These are phyloP conservation scores for Halophytophthora polymorphica DNA, from an alignment of 352 stramenopile genomes.

Conservation along the genomic window DNA sequence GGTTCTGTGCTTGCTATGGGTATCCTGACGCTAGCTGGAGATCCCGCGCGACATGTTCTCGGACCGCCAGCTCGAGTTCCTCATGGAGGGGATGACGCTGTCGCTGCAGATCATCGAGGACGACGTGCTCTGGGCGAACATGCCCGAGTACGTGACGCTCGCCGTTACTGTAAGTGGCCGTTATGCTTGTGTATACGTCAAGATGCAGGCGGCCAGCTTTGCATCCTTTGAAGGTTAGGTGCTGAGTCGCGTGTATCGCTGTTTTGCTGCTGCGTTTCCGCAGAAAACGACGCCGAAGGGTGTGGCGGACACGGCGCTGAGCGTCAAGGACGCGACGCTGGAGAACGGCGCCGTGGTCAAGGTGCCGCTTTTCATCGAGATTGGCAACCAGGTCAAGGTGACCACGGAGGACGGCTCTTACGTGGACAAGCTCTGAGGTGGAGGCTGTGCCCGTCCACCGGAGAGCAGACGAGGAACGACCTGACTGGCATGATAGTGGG, in stretches of 20 bases:
- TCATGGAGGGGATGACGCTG: conserved; percentile 76
- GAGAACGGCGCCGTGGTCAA: conserved; percentile 78
- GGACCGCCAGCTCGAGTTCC: conserved; percentile 69
- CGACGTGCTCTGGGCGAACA: conserved; percentile 83
- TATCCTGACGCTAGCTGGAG: conserved; percentile 48
- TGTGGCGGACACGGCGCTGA: conserved; percentile 70
- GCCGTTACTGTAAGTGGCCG: conserved; percentile 47
- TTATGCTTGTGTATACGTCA: neutral
- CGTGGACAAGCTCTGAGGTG: conserved; percentile 65
- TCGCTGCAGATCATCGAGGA: conserved; percentile 84
- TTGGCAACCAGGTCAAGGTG: conserved; percentile 72
- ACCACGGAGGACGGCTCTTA: conserved; percentile 73
- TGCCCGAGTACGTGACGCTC: conserved; percentile 79
- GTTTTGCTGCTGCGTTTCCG: conserved; percentile 1
- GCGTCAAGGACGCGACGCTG: conserved; percentile 80
- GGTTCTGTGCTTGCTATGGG: neutral
- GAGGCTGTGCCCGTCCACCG: neutral
- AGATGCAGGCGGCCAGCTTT: neutral
- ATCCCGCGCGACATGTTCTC: conserved; percentile 67
- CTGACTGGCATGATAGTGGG: no score
- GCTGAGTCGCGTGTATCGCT: conserved; percentile 1
- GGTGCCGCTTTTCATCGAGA: conserved; percentile 81
- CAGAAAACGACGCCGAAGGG: conserved; percentile 79
- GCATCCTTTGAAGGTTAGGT: conserved; percentile 1
- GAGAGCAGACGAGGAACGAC: neutral